phyloP scores from a whole-genome alignment of 2,329 filamentous ascomycete species.

The Fusarium papillatum region DNA sequence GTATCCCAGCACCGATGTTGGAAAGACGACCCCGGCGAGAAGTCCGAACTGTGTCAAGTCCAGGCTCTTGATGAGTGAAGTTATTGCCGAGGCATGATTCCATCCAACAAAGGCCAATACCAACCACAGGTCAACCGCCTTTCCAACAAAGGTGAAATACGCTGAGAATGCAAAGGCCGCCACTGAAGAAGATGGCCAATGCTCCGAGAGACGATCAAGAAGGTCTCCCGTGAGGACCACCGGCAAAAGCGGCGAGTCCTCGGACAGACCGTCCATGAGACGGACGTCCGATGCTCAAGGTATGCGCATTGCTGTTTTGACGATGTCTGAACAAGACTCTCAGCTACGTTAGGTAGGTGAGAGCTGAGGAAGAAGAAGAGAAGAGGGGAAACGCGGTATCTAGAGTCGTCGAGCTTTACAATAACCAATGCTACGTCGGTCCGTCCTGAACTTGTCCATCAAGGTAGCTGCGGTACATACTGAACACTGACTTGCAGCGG shows the following conservation, averaged over 20 bases:
- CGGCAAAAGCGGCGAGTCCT: conserved; percentile 39
- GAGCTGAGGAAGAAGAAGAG: conserved; percentile 4
- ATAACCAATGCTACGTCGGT: conserved; percentile 10
- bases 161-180: conserved; percentile 4
- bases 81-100: conserved; percentile 16
- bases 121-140: conserved; percentile 41
- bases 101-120: conserved; percentile 41
- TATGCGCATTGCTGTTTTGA: conserved; percentile 26
- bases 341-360: background rate
- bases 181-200: background rate
- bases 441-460: conserved; percentile 41
- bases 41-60: conserved; percentile 6
- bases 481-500: background rate
- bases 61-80: conserved; percentile 5
- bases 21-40: background rate
- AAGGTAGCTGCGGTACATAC: conserved; percentile 41
- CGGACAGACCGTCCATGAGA: conserved; percentile 46
- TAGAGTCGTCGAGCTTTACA: conserved; percentile 12
- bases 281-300: conserved; percentile 3
- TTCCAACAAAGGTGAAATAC: conserved; percentile 38
- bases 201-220: conserved; percentile 23
- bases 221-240: conserved; percentile 37
- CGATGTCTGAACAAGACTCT: conserved; percentile 1
- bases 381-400: conserved; percentile 1
- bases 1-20: background rate